phyloP scores from a whole-genome alignment of 2,329 filamentous ascomycete genomes.

The Exophiala spinifera region DNA sequence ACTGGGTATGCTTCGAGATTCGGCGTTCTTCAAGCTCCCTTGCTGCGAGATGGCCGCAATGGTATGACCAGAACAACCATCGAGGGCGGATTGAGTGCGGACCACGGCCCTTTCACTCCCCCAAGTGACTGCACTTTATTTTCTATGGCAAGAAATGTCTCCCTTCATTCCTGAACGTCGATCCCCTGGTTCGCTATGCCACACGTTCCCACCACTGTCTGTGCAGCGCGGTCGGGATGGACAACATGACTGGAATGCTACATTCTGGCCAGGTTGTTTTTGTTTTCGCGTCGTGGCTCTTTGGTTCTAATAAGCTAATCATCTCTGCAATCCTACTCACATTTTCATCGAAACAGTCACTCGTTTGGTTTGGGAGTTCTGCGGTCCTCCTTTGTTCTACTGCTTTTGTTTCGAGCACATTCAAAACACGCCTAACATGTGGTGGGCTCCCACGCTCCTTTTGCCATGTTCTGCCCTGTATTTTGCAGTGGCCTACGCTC shows the following conservation, averaged over 20 bases:
- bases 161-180: not conserved
- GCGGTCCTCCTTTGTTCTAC: constrained; percentile 18
- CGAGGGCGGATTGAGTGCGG: not conserved
- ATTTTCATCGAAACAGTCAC: constrained; percentile 19
- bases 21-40: no score
- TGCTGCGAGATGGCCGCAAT: no score
- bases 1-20: no score
- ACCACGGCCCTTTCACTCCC: not conserved
- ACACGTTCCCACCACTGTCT: not conserved
- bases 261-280: constrained; percentile 25
- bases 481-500: constrained; percentile 16
- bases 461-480: constrained; percentile 16
- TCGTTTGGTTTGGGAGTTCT: constrained; percentile 25
- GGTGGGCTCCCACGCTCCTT: constrained; percentile 21
- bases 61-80: no score
- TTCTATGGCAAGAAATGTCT: not conserved
- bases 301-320: constrained; percentile 17
- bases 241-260: constrained; percentile 22
- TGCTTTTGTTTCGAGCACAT: constrained; percentile 5
- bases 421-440: constrained; percentile 18
- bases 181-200: not conserved
- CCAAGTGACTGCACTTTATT: not conserved
- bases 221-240: constrained; percentile 17
- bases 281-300: constrained; percentile 11
- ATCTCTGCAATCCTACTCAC: constrained; percentile 5